Percentiles rank a stretch among this genome's conserved stretches.
These are phyloP conservation scores for Carnegiea gigantea DNA, from an alignment of 179 eudicot species.

Conservation along the genomic window DNA sequence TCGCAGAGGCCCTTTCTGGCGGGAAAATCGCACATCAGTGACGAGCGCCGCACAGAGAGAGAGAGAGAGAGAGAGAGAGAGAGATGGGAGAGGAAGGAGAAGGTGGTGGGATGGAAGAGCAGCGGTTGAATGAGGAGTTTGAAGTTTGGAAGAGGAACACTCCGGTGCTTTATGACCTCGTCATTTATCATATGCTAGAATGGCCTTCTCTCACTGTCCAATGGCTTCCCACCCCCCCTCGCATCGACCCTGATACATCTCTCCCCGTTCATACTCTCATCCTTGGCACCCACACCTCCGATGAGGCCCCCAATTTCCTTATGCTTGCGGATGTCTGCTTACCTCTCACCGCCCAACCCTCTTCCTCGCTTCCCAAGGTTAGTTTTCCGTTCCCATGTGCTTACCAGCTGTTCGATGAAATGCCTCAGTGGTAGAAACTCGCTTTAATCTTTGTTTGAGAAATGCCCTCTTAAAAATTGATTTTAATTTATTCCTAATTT, in stretches of 20 bases:
- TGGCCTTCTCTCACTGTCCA: constrained; percentile 98
- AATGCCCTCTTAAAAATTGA: not conserved
- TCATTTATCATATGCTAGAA: constrained; percentile 64
- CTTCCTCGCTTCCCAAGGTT: constrained; percentile 57
- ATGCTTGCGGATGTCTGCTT: constrained; percentile 68
- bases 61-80: not conserved
- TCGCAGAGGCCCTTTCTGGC: not conserved
- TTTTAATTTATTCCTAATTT: not conserved
- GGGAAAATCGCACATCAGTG: not conserved
- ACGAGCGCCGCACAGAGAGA: not conserved
- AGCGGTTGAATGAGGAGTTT: constrained; percentile 66
- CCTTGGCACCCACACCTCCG: constrained; percentile 91
- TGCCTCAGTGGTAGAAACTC: constrained; percentile 11
- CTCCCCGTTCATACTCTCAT: constrained; percentile 59
- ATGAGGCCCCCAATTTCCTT: constrained; percentile 65
- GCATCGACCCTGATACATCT: constrained; percentile 33
- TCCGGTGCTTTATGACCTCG: constrained; percentile 76
- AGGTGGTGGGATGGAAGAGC: constrained; percentile 23
- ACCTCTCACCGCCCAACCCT: constrained; percentile 33
- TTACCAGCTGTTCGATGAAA: constrained; percentile 58
- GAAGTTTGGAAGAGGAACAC: constrained; percentile 93
- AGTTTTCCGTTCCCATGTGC: constrained; percentile 5
- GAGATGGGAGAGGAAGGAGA: not conserved
- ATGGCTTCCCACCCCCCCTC: constrained; percentile 60
- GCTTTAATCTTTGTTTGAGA: not conserved